Base-by-base conservation (phyloP, 2,329 filamentous ascomycete species). In the Simplicillium aogashimaense region DNA sequence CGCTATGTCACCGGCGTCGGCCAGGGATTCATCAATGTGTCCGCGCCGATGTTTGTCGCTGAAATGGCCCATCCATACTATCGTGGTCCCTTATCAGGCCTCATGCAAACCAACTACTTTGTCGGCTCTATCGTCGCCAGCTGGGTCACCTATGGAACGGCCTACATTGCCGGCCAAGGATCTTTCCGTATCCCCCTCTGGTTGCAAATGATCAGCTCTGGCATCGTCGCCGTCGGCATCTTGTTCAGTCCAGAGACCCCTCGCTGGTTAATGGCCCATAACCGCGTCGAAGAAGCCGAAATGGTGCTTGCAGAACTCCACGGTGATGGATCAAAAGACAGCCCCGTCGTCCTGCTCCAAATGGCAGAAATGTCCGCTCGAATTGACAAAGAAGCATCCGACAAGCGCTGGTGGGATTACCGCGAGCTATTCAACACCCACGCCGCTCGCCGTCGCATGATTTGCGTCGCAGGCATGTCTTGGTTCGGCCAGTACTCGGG, bases 1-100 rank as follows among this genome's bases (percentile, higher is more conserved):
- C 69, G 80, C 52, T 74, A 77, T 13, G 57, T 84, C 41, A 77
- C 83, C 44, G 80, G 79, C 64, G 56, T 83, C n/a, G 78, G 78
- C 3, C 78, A 83, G 57, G 78, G 78, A 46, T 67, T 83, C 55
- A 32, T 32, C 30, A 32, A 32, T 12, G 30, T 32, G 5, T 32
- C 30, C 15, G 30, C 30, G 30, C 30, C 30, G 6, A 32, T 32
- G 30, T 32, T 32, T 12, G 30, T 32, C 30, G 30, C 30, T 32
- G 30, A 32, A 12, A 32, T 32, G 30, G 30, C 30, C 7, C 30
- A 32, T 32, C 30, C 30, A 7, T 32, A 32, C 30, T 32, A 15
- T 7, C 30, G 30, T 12, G 30, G 30, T 32, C 30, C 30, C 30
- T 11, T 30, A 5, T 31, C 40, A n/a, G n/a, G 25, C 13, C 30